Evolutionary conservation across 2,329 filamentous ascomycete species (phyloP).

Genomic region (Alternaria sp.): DNA sequence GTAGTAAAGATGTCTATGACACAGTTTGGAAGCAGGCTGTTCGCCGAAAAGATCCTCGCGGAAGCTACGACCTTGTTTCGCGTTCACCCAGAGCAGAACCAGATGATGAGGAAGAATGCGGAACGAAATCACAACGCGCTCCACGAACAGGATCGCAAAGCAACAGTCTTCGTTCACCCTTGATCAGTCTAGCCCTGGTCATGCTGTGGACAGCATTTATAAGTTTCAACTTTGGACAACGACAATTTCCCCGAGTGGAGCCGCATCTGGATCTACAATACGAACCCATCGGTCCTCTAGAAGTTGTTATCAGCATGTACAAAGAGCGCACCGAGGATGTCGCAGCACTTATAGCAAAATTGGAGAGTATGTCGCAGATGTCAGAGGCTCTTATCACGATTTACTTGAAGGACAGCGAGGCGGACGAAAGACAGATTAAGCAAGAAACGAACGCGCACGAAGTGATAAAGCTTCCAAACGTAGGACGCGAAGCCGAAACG

Average conservation of each 20-base stretch:
- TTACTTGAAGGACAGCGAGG: conserved; percentile 45
- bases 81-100: background rate
- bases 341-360: conserved; percentile 25
- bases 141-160: background rate
- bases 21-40: background rate
- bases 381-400: conserved; percentile 34
- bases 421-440: conserved; percentile 30
- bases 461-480: conserved; percentile 46
- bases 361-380: conserved; percentile 32
- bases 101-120: conserved; percentile 14
- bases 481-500: conserved; percentile 57
- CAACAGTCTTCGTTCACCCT: conserved; percentile 4
- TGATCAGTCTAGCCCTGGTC: conserved; percentile 16
- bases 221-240: conserved; percentile 29
- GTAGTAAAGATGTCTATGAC: conserved; percentile 11
- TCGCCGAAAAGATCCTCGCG: background rate
- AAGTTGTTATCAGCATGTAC: conserved; percentile 52
- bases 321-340: conserved; percentile 43
- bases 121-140: background rate
- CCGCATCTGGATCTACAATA: conserved; percentile 32
- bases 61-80: conserved; percentile 13
- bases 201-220: conserved; percentile 28
- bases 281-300: conserved; percentile 25
- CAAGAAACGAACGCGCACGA: conserved; percentile 33
- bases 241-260: conserved; percentile 8